Percentiles rank a stretch among this genome's conserved stretches.
These are phyloP conservation scores for Epicoccum sorghinum DNA, from an alignment of 2,329 filamentous ascomycete species.

Conservation along the genomic window DNA sequence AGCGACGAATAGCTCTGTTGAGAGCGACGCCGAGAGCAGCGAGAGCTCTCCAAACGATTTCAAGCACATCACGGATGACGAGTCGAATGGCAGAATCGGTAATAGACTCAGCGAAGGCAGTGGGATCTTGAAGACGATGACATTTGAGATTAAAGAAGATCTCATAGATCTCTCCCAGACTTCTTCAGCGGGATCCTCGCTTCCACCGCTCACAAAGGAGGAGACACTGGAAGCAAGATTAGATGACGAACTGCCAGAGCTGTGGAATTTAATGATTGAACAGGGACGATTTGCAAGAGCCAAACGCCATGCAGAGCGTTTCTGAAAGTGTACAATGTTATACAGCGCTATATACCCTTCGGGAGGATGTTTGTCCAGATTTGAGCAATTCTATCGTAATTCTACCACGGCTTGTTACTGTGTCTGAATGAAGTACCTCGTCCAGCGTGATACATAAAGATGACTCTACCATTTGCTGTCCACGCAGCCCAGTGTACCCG, in stretches of 20 bases:
- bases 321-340: conserved; percentile 44
- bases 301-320: not conserved
- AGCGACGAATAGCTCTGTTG: conserved; percentile 1
- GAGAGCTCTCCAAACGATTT: conserved; percentile 3
- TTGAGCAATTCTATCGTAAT: not conserved
- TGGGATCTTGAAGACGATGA: conserved; percentile 11
- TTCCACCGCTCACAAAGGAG: conserved; percentile 1
- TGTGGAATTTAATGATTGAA: conserved; percentile 1
- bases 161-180: not conserved
- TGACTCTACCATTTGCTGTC: no score
- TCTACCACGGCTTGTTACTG: no score
- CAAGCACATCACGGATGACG: not conserved
- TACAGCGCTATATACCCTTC: conserved; percentile 56
- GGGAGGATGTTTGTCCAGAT: conserved; percentile 1
- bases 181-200: not conserved
- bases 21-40: not conserved
- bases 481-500: no score
- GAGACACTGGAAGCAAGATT: not conserved
- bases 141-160: conserved; percentile 1
- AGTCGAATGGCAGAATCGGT: not conserved
- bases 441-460: no score
- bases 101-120: not conserved
- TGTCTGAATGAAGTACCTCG: no score
- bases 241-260: not conserved
- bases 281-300: conserved; percentile 1